Evolutionary conservation across 805 yeast genomes (phyloP).

Genomic region (Candida taoyuanica): DNA sequence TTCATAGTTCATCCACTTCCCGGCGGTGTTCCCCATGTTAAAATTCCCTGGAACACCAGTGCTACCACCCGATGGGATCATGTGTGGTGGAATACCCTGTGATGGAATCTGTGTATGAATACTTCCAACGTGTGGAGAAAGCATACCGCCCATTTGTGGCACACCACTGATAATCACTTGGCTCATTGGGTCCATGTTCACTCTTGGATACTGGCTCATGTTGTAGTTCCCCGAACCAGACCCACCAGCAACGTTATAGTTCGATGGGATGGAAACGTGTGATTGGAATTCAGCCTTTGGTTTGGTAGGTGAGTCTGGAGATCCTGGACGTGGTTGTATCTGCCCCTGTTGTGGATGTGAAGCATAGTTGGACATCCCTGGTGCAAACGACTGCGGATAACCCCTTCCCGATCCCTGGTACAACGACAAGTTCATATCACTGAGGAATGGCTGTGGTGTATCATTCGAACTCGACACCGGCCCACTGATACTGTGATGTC

Average conservation of each 20-base stretch:
- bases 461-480: not conserved
- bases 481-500: not conserved
- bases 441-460: not conserved
- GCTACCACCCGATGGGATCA: not conserved
- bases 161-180: not conserved
- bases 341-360: no score
- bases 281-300: slow-evolving; percentile 1
- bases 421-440: slow-evolving; percentile 1
- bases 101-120: not conserved
- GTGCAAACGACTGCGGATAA: no score
- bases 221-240: not conserved
- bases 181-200: slow-evolving; percentile 1
- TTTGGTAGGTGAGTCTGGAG: slow-evolving; percentile 9
- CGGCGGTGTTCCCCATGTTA: no score
- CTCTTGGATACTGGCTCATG: slow-evolving; percentile 5
- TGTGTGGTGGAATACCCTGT: not conserved
- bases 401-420: no score
- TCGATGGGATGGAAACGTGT: not conserved
- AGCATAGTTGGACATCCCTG: no score
- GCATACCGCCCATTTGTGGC: not conserved
- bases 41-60: not conserved
- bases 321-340: not conserved
- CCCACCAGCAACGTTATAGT: slow-evolving; percentile 5
- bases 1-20: not conserved
- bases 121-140: not conserved